Conservation (phyloP, 805 yeast species). For the Spathaspora sp. region DNA sequence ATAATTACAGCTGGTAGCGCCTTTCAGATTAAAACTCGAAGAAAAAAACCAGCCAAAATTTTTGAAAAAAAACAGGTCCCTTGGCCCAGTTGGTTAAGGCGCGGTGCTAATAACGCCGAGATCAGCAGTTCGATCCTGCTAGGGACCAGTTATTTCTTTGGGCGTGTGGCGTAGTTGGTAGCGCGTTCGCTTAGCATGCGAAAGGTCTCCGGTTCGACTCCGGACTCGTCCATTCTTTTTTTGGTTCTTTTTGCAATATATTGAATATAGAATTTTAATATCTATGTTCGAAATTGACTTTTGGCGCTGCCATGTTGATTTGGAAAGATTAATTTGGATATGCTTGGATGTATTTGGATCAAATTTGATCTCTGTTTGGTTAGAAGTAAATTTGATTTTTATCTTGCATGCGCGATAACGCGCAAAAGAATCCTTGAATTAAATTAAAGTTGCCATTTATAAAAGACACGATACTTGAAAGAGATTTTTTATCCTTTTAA, state of each 20-base stretch:
- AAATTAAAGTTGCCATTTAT: not conserved
- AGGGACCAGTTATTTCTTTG: constrained; percentile 14
- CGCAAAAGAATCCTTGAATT: not conserved
- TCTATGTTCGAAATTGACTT: too few relatives aligned
- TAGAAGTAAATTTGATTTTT: not conserved
- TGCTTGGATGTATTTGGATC: not conserved
- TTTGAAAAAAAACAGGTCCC: constrained; percentile 31
- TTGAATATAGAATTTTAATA: not conserved
- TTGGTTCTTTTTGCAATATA: not conserved
- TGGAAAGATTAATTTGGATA: not conserved
- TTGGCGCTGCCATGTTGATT: too few relatives aligned
- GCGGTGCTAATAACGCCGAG: constrained; percentile 56
- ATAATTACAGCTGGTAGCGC: too few relatives aligned
- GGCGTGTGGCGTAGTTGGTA: constrained; percentile 51
- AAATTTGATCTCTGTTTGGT: not conserved
- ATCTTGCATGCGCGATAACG: not conserved
- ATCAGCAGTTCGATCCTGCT: constrained; percentile 56
- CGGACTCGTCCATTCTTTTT: constrained; percentile 6
- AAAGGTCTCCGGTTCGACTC: constrained; percentile 43
- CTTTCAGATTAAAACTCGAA: too few relatives aligned
- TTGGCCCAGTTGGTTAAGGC: constrained; percentile 55
- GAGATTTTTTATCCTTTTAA: not conserved
- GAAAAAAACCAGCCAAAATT: too few relatives aligned
- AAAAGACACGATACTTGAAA: not conserved
- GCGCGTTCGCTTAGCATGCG: constrained; percentile 50